A percentile compares a stretch with the other conserved stretches of the same genome.
phyloP scores from a whole-genome alignment of 2,329 filamentous ascomycete species.

The Westerdykella ornata region DNA sequence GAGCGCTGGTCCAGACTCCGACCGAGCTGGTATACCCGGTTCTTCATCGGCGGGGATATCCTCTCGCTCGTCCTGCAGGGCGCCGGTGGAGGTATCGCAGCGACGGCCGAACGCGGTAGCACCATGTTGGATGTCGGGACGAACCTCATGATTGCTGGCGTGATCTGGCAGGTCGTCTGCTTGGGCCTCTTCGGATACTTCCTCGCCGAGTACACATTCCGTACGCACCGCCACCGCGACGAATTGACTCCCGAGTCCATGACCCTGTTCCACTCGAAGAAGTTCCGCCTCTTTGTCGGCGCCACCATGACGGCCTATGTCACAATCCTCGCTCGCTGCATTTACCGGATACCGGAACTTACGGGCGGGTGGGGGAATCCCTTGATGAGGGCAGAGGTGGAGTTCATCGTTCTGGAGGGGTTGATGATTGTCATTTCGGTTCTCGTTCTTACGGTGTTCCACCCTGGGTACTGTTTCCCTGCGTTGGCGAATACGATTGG shows the following conservation, averaged over 20 bases:
- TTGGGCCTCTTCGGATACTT: conserved; percentile 44
- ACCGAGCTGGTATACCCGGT: conserved; percentile 47
- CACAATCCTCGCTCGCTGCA: conserved; percentile 43
- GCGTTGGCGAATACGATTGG: conserved; percentile 21
- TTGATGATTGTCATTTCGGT: conserved; percentile 47
- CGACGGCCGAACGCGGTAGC: conserved; percentile 41
- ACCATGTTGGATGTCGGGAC: conserved; percentile 43
- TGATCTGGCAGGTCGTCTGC: conserved; percentile 52
- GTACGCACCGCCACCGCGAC: conserved; percentile 24
- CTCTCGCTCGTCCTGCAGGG: conserved; percentile 55
- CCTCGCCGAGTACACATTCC: conserved; percentile 34
- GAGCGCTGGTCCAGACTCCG: conserved; percentile 24
- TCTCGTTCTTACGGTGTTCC: conserved; percentile 42
- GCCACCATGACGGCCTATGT: conserved; percentile 39
- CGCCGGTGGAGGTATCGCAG: conserved; percentile 52
- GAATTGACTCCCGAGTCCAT: conserved; percentile 17
- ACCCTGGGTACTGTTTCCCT: conserved; percentile 41
- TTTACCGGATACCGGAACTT: conserved; percentile 47
- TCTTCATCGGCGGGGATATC: conserved; percentile 56
- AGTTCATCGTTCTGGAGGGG: conserved; percentile 49
- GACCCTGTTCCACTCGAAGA: conserved; percentile 15
- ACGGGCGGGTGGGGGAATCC: conserved; percentile 42
- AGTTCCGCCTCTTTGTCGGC: conserved; percentile 27
- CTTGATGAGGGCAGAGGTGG: conserved; percentile 44
- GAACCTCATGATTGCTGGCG: conserved; percentile 53